Base-by-base conservation (phyloP, 768 basidiomycete genomes). In the Psilocybe cubensis region DNA sequence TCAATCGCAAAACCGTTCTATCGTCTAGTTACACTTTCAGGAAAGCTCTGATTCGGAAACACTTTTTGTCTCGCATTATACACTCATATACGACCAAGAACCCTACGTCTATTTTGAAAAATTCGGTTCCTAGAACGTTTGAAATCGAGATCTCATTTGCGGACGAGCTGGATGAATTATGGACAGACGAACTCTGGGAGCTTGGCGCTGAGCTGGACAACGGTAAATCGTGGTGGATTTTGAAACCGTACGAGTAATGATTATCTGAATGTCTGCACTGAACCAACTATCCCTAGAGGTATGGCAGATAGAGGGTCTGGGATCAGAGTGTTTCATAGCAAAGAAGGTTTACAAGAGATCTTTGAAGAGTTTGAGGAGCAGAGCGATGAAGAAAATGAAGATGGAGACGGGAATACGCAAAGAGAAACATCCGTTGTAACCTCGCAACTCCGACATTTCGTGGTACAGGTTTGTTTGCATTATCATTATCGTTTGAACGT, bases 231-330 rank as follows among this genome's bases (percentile, higher is more conserved):
- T 98, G 96, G 96, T 98, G 89, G 83, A 96, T 99, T 59, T 74
- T 99, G 50, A 99, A 99, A 75, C 96, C 97, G 81, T 82, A 60
- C 63, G 78, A 70, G 21, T 53, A 46, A 56, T 27, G 29, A 54
- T 53, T 47, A 24, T 18, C 29, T n/a, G 40, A 28, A 25, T 21
- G 33, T 24, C 40, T 58, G 59, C 52, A 29, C 57, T 29, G 38
- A 52, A 4, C 28, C 52, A 44, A 54, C 29, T 18, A 33, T 58
- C n/a, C 33, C 10, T 56, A 83, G 82, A 44, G 93, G 94, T 17
- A 96, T 99, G 92, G 89, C 95, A 1, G 96, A 98, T 75, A 83
- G 94, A 48, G 97, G 95, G 11, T 93, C 94, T 81, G 97, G 96
- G 2, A 95, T 99, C 61, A 76, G 95, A 43, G 74, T 99, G 45